phyloP scores from a whole-genome alignment of 352 stramenopile genomes.

The Phytophthora pini region DNA sequence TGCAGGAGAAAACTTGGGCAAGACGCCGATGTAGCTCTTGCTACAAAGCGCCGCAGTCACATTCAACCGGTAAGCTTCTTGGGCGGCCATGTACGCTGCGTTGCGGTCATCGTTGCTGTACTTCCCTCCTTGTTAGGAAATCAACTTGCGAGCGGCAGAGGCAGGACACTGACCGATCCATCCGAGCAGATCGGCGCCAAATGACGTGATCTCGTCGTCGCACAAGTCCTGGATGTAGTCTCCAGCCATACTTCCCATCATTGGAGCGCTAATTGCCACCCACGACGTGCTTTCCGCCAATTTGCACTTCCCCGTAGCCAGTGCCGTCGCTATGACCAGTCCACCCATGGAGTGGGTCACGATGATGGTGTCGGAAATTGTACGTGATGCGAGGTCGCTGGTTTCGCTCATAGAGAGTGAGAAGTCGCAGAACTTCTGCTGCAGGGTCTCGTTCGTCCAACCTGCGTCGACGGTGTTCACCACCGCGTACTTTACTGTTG shows the following conservation, averaged over 20 bases:
- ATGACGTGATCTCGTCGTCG: background rate
- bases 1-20: constrained; percentile 25
- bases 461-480: constrained; percentile 19
- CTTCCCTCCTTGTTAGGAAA: constrained; percentile 14
- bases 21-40: constrained; percentile 32
- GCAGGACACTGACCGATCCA: constrained; percentile 10
- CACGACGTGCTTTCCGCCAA: constrained; percentile 19
- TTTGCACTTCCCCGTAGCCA: constrained; percentile 20
- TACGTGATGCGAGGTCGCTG: constrained; percentile 3
- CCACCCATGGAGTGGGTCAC: constrained; percentile 36
- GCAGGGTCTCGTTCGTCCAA: constrained; percentile 16
- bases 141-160: background rate
- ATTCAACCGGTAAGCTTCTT: constrained; percentile 30
- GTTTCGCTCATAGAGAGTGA: constrained; percentile 18
- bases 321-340: constrained; percentile 17
- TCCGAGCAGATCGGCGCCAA: background rate
- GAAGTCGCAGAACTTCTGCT: constrained; percentile 28
- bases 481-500: constrained; percentile 19
- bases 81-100: constrained; percentile 10
- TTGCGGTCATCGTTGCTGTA: constrained; percentile 10
- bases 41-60: constrained; percentile 43
- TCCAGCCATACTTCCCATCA: constrained; percentile 31
- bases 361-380: constrained; percentile 25
- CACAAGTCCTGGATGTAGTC: constrained; percentile 20
- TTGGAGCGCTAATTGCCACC: constrained; percentile 21